Conservation (phyloP, 1,139 yeast genomes). For the Saccharomyces hybrid region DNA sequence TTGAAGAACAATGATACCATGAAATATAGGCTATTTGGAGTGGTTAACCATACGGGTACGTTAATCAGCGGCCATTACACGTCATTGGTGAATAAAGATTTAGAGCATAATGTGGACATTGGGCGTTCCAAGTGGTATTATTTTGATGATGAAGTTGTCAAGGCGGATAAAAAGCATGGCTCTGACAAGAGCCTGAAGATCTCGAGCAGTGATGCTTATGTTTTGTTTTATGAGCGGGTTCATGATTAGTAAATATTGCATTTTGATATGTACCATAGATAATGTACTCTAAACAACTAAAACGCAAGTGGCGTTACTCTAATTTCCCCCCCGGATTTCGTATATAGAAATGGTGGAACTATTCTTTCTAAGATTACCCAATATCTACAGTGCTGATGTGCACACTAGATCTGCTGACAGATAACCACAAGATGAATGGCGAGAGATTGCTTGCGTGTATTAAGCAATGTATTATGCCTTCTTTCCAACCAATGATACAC, state of each 20-base stretch:
- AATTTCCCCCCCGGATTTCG: too few species aligned
- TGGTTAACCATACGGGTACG: constrained; percentile 65
- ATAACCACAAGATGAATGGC: too few species aligned
- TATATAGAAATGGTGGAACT: too few species aligned
- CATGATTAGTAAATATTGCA: constrained; percentile 4
- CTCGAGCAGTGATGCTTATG: constrained; percentile 58
- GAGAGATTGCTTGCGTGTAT: too few species aligned
- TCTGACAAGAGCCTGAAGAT: constrained; percentile 37
- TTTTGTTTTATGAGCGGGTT: constrained; percentile 57
- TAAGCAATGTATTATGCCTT: too few species aligned
- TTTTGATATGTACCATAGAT: not conserved
- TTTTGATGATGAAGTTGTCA: constrained; percentile 64
- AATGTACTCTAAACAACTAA: too few species aligned
- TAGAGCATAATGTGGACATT: constrained; percentile 28
- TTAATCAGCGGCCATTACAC: constrained; percentile 72
- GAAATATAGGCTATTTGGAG: constrained; percentile 50
- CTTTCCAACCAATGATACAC: too few species aligned
- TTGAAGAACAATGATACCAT: constrained; percentile 37
- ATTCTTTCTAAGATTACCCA: too few species aligned
- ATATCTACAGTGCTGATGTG: too few species aligned
- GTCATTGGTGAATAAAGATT: constrained; percentile 49
- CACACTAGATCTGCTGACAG: too few species aligned
- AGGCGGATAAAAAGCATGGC: constrained; percentile 43
- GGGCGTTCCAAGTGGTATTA: constrained; percentile 47
- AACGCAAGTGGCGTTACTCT: too few species aligned